A percentile compares a stretch with the other conserved stretches of the same genome.
Evolutionary conservation across 2,329 filamentous ascomycete species (phyloP).

Genomic region (Oidium heveae): DNA sequence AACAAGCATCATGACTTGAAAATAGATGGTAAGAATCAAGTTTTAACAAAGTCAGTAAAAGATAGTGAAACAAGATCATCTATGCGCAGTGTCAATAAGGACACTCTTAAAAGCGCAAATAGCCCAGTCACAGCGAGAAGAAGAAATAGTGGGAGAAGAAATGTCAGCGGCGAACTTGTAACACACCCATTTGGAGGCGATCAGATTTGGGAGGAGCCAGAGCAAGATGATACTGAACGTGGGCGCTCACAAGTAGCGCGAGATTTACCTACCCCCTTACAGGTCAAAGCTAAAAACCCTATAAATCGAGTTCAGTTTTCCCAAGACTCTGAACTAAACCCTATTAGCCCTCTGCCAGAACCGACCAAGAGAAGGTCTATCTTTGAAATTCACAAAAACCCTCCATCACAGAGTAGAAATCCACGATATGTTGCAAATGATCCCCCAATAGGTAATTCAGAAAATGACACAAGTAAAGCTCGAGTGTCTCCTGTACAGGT

Average conservation of each 20-base stretch:
- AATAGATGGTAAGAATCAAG: background rate
- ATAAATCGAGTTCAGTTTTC: slow-evolving; percentile 33
- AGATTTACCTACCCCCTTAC: slow-evolving; percentile 21
- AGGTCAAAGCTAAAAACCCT: slow-evolving; percentile 36
- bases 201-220: slow-evolving; percentile 58
- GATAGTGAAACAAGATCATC: background rate
- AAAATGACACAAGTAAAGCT: background rate
- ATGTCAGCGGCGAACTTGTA: slow-evolving; percentile 38
- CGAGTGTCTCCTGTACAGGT: slow-evolving; percentile 9
- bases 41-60: background rate
- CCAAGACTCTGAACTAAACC: slow-evolving; percentile 16
- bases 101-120: background rate
- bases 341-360: slow-evolving; percentile 19
- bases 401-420: slow-evolving; percentile 60
- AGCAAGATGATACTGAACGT: slow-evolving; percentile 4
- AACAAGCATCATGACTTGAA: background rate
- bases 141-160: slow-evolving; percentile 20
- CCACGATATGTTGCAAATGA: slow-evolving; percentile 51
- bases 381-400: slow-evolving; percentile 63
- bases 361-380: slow-evolving; percentile 18
- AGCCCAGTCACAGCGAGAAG: background rate
- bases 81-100: background rate
- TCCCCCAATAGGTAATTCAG: slow-evolving; percentile 3
- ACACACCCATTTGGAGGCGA: slow-evolving; percentile 42
- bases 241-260: slow-evolving; percentile 8